These are phyloP conservation scores for Curvularia hawaiiensis DNA, from an alignment of 2,329 filamentous ascomycete species.

Conservation along the genomic window DNA sequence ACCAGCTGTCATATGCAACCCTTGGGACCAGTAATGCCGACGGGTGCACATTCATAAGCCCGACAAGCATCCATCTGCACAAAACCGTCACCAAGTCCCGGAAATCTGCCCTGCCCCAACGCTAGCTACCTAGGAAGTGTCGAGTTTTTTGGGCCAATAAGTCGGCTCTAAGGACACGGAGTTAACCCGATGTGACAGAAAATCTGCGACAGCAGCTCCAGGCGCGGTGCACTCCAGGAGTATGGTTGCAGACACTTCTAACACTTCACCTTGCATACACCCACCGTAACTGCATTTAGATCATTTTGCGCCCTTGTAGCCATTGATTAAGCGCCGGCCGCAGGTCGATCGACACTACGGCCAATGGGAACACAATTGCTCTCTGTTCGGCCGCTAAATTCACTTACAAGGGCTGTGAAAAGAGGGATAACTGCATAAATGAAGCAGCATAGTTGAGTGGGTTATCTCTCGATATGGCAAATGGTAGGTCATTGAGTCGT, in stretches of 20 bases:
- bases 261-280: constrained; percentile 2
- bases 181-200: not conserved
- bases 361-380: constrained; percentile 10
- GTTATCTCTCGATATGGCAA: not conserved
- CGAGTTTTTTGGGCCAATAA: not conserved
- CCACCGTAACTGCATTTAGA: constrained; percentile 5
- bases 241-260: not conserved
- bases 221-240: not conserved
- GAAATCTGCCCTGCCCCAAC: not conserved
- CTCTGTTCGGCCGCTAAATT: constrained; percentile 13
- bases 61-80: not conserved
- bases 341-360: constrained; percentile 4
- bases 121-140: not conserved
- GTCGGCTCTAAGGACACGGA: not conserved
- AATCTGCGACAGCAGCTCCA: not conserved
- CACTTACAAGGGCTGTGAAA: constrained; percentile 5
- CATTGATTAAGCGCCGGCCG: constrained; percentile 21
- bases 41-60: not conserved
- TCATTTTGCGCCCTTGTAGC: constrained; percentile 8
- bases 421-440: constrained; percentile 13
- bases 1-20: not conserved
- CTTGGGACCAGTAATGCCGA: constrained; percentile 1
- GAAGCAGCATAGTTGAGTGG: not conserved
- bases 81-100: not conserved
- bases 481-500: not conserved